Evolutionary conservation across 371 early-diverging fungal genomes (phyloP).

Genomic region (Conidiobolus incongruus): DNA sequence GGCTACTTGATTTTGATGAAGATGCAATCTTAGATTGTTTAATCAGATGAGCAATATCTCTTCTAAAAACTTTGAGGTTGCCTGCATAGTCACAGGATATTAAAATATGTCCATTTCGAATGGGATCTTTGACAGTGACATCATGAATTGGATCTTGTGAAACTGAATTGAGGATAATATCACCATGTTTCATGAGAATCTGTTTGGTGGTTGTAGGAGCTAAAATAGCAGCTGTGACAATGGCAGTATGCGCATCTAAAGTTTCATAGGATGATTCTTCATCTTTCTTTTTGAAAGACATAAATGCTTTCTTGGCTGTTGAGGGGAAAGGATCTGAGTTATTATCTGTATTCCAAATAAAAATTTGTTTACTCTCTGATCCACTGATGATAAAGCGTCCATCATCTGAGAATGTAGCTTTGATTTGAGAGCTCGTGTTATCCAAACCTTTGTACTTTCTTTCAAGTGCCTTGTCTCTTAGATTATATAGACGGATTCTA

Average conservation of each 20-base stretch:
- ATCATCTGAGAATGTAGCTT: constrained; percentile 46
- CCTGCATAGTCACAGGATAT: constrained; percentile 33
- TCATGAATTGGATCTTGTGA: constrained; percentile 6
- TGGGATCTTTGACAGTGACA: constrained; percentile 7
- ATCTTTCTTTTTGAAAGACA: constrained; percentile 12
- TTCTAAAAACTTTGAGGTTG: constrained; percentile 36
- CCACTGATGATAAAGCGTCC: constrained; percentile 57
- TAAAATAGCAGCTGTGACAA: constrained; percentile 30
- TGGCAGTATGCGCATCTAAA: constrained; percentile 18
- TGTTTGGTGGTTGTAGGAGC: constrained; percentile 31
- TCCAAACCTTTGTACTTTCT: constrained; percentile 57
- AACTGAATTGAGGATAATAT: constrained; percentile 13
- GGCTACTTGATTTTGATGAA: too few species aligned
- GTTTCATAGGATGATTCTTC: constrained; percentile 14
- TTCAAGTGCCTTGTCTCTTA: constrained; percentile 41
- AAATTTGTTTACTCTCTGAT: constrained; percentile 51
- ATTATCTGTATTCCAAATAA: constrained; percentile 44
- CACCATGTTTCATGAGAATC: constrained; percentile 19
- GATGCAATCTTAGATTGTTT: too few species aligned
- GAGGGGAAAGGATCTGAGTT: background rate
- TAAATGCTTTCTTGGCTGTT: constrained; percentile 14
- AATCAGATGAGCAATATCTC: constrained; percentile 11
- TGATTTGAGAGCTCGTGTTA: constrained; percentile 34
- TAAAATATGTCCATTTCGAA: constrained; percentile 30
- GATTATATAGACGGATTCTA: constrained; percentile 42